Percentiles rank a stretch among this genome's conserved stretches.
These are phyloP conservation scores for Bryoglossum gracile DNA, from an alignment of 495 filamentous ascomycete species.

Conservation along the genomic window DNA sequence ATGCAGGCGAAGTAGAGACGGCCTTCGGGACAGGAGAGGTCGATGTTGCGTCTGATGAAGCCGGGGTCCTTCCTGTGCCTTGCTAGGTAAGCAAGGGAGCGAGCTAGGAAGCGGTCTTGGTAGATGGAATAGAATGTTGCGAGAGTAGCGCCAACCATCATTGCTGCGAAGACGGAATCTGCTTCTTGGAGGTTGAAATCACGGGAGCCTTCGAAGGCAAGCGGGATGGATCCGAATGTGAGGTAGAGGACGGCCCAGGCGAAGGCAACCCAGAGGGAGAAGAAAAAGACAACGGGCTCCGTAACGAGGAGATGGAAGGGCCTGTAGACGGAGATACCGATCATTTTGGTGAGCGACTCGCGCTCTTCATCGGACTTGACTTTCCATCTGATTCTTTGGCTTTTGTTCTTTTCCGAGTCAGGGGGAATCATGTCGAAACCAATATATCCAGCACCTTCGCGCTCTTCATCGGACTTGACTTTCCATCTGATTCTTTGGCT, in stretches of 20 bases:
- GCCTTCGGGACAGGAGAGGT: slow-evolving; percentile 56
- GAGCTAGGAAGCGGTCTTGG: slow-evolving; percentile 44
- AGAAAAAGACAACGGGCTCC: slow-evolving; percentile 92
- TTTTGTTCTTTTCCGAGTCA: slow-evolving; percentile 14
- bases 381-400: slow-evolving; percentile 71
- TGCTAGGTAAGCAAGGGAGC: slow-evolving; percentile 24
- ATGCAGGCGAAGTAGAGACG: slow-evolving; percentile 80
- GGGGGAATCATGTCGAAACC: slow-evolving; percentile 46
- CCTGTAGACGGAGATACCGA: slow-evolving; percentile 65
- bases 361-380: slow-evolving; percentile 79
- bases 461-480: too few relatives aligned
- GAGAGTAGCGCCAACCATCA: slow-evolving; percentile 59
- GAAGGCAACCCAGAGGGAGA: slow-evolving; percentile 86
- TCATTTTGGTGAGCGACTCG: slow-evolving; percentile 60
- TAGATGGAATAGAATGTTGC: slow-evolving; percentile 69
- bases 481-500: background rate
- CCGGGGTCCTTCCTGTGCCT: slow-evolving; percentile 4
- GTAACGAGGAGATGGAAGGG: slow-evolving; percentile 84
- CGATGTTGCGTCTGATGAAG: slow-evolving; percentile 30
- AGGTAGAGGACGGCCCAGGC: slow-evolving; percentile 88
- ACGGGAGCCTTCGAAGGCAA: slow-evolving; percentile 68
- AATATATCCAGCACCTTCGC: slow-evolving; percentile 58
- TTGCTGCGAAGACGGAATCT: slow-evolving; percentile 65
- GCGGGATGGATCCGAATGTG: slow-evolving; percentile 68
- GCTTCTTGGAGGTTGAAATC: slow-evolving; percentile 59